A percentile compares a stretch with the other conserved stretches of the same genome.
Evolutionary conservation across 352 stramenopile species (phyloP).

Genomic region (Sclerospora graminicola): DNA sequence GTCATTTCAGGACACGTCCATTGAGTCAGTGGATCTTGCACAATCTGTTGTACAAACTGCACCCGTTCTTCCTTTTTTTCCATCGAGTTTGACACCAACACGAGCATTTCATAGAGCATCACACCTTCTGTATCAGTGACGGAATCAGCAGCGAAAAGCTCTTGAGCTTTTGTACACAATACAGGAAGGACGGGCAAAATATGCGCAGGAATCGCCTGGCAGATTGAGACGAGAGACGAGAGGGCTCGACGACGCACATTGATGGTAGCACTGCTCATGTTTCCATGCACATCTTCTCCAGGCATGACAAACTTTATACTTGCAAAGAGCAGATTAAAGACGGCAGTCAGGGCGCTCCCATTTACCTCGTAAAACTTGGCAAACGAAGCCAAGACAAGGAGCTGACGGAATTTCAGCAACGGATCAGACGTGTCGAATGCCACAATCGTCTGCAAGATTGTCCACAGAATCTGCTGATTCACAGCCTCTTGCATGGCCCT

Average conservation of each 20-base stretch:
- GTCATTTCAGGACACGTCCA: slow-evolving; percentile 69
- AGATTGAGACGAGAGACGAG: slow-evolving; percentile 67
- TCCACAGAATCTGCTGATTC: slow-evolving; percentile 34
- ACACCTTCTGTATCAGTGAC: slow-evolving; percentile 73
- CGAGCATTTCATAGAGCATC: slow-evolving; percentile 74
- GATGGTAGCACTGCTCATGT: slow-evolving; percentile 61
- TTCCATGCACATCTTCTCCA: slow-evolving; percentile 49
- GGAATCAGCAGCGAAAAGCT: slow-evolving; percentile 56
- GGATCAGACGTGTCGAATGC: slow-evolving; percentile 44
- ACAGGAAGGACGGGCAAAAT: slow-evolving; percentile 71
- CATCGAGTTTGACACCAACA: slow-evolving; percentile 76
- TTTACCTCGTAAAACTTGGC: slow-evolving; percentile 69
- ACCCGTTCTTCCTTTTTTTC: slow-evolving; percentile 41
- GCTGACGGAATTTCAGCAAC: slow-evolving; percentile 64
- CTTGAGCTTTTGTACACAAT: slow-evolving; percentile 52
- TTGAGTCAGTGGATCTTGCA: slow-evolving; percentile 47
- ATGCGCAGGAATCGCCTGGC: slow-evolving; percentile 56
- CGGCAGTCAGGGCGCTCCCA: slow-evolving; percentile 38
- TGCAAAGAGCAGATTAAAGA: slow-evolving; percentile 70
- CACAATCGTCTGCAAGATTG: slow-evolving; percentile 44
- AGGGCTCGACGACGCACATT: slow-evolving; percentile 58
- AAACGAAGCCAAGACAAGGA: slow-evolving; percentile 57
- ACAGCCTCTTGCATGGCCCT: slow-evolving; percentile 26
- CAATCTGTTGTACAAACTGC: slow-evolving; percentile 63
- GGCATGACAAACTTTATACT: slow-evolving; percentile 64